Evolutionary conservation across 78 protist genomes (phyloP).

Genomic region (Dictyostelium firmibasis): DNA sequence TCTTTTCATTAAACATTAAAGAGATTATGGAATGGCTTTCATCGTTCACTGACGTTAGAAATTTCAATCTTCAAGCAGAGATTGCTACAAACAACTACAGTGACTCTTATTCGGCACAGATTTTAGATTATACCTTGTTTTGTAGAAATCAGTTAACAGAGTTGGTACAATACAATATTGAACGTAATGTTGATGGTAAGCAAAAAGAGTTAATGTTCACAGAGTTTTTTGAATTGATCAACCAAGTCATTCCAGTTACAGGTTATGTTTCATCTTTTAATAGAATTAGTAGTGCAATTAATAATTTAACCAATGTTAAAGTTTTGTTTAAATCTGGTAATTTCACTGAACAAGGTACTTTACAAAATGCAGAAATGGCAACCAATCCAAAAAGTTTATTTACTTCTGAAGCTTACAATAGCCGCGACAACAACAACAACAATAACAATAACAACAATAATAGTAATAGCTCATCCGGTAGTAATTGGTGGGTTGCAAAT

Average conservation of each 20-base stretch:
- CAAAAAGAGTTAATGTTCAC: not conserved
- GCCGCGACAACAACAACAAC: not conserved
- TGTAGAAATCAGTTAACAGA: not conserved
- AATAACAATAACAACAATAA: not conserved
- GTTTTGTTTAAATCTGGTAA: not conserved
- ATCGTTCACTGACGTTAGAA: not conserved
- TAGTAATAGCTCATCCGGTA: not conserved
- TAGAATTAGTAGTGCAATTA: not conserved
- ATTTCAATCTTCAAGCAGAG: not conserved
- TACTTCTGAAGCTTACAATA: not conserved
- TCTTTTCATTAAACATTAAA: not conserved
- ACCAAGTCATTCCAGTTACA: not conserved
- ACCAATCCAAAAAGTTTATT: not conserved
- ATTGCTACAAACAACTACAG: not conserved
- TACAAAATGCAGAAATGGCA: not conserved
- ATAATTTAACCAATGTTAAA: not conserved
- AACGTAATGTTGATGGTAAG: not conserved
- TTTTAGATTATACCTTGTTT: not conserved
- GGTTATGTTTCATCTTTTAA: not conserved
- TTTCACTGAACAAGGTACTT: not conserved
- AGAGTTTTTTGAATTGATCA: not conserved
- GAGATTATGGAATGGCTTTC: slow-evolving; percentile 5
- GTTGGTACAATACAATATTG: not conserved
- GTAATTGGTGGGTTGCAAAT: not conserved
- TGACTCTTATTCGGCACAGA: not conserved